These are phyloP conservation scores for Penicillium cosmopolitanum DNA, from an alignment of 495 filamentous ascomycete species.

Conservation along the genomic window DNA sequence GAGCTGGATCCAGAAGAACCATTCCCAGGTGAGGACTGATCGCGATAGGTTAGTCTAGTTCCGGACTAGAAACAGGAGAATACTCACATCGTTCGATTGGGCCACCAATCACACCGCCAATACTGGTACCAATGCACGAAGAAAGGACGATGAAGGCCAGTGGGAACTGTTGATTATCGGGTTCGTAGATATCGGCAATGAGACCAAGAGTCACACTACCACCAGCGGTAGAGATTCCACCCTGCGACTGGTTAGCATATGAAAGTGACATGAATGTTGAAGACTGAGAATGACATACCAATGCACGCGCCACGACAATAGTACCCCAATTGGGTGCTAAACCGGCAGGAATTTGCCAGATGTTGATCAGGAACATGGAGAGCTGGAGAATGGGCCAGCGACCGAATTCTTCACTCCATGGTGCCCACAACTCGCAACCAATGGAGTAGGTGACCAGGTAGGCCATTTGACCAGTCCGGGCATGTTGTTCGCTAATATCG, in stretches of 20 bases:
- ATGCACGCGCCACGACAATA: constrained; percentile 62
- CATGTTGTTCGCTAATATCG: constrained; percentile 62
- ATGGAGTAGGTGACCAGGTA: constrained; percentile 76
- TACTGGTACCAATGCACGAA: constrained; percentile 70
- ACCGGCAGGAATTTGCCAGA: constrained; percentile 71
- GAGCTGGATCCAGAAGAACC: constrained; percentile 81
- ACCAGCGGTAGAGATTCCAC: constrained; percentile 64
- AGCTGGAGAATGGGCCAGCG: constrained; percentile 72
- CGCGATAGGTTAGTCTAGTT: constrained; percentile 3
- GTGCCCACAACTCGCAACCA: constrained; percentile 80
- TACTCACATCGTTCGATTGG: constrained; percentile 62
- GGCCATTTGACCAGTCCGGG: constrained; percentile 65
- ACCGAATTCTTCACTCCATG: constrained; percentile 78
- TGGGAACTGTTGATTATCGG: constrained; percentile 64
- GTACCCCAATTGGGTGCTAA: constrained; percentile 70
- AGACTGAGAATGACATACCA: constrained; percentile 38
- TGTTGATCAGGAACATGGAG: constrained; percentile 69
- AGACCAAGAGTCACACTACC: constrained; percentile 80
- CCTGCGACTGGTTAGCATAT: constrained; percentile 22
- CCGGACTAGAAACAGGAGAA: not conserved
- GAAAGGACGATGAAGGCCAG: constrained; percentile 75
- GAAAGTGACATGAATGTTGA: not conserved
- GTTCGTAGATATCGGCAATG: constrained; percentile 75
- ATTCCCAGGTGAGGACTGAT: constrained; percentile 61
- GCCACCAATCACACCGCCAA: constrained; percentile 79